Base-by-base conservation (phyloP, 257 asterid species). In the Primulina tabacum region DNA sequence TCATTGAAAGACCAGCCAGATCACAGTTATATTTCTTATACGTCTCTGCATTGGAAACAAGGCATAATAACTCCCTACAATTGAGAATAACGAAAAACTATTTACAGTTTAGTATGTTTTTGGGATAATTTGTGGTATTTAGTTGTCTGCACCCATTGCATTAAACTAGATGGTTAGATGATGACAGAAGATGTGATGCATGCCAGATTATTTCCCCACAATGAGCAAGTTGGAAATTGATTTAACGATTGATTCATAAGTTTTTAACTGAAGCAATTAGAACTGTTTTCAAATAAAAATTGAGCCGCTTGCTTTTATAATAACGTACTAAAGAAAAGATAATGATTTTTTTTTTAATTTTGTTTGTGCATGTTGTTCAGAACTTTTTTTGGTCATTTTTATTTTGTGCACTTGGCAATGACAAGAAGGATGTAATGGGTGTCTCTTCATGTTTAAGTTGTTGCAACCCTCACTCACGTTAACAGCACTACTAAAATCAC, bases 401-500 rank as follows among this genome's bases (percentile, higher is more conserved):
- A 12, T 47, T 47, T 16, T 47, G 56, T 43, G 9, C 40, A 35
- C 40, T 35, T 35, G 2, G 40, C 10, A 40, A 8, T 40, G 50
- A 40, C 14, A 40, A 40, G 50, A 10, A 40, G 16, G 50, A 40
- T 9, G 14, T 40, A 40, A 35, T 35, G 43, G 11, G 43, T 35
- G 43, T 35, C 11, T 35, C 43, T 6, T 52, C 33, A 8, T 4
- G 28, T 29, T 21, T 29, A 69, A n/a, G 3, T 64, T 2, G 63
- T 55, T 10, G 30, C 12, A 20, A 38, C 57, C 34, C 12, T 18
- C 61, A 43, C 32, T 68, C 43, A 50, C 74, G 35, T 8, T 59
- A 37, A 60, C 29, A 40, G 61, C 65, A 43, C 56, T 55, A 68
- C 18, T 62, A 52, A 77, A 62, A 55, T 67, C 64, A 72, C 59